Percentiles rank a stretch among this genome's conserved stretches.
Evolutionary conservation across 208 protist species (phyloP).

Genomic region (Acanthamoeba divionensis): DNA sequence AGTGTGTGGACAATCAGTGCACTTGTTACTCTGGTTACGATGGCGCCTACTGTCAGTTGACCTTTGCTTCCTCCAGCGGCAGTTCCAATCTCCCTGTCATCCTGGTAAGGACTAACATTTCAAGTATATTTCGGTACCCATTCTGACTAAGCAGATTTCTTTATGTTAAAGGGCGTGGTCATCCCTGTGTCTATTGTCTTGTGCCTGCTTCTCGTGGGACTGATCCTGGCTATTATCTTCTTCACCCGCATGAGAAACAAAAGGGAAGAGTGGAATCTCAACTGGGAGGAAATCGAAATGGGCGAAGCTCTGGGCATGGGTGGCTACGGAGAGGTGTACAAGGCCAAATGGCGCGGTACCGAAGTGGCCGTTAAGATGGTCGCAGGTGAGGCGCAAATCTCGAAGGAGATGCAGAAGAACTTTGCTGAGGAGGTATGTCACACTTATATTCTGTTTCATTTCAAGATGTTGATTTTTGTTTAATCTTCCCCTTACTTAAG

Average conservation of each 20-base stretch:
- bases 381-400: background rate
- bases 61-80: background rate
- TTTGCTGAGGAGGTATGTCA: background rate
- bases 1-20: conserved; percentile 32
- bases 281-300: conserved; percentile 40
- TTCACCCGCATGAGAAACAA: background rate
- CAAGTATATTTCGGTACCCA: background rate
- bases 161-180: background rate
- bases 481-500: no score
- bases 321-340: conserved; percentile 30
- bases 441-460: background rate
- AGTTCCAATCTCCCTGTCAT: background rate
- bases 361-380: conserved; percentile 51
- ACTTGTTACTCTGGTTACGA: background rate
- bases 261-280: conserved; percentile 22
- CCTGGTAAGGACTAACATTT: background rate
- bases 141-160: background rate
- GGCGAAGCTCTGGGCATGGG: background rate
- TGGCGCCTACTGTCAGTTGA: background rate
- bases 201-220: conserved; percentile 7
- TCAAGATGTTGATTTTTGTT: conserved; percentile 9
- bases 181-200: background rate
- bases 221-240: background rate
- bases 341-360: conserved; percentile 47
- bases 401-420: conserved; percentile 43